Percentiles rank a stretch among this genome's conserved stretches.
Conservation (phyloP, 192 early-diverging fungal genomes). For the Podila horticola region DNA sequence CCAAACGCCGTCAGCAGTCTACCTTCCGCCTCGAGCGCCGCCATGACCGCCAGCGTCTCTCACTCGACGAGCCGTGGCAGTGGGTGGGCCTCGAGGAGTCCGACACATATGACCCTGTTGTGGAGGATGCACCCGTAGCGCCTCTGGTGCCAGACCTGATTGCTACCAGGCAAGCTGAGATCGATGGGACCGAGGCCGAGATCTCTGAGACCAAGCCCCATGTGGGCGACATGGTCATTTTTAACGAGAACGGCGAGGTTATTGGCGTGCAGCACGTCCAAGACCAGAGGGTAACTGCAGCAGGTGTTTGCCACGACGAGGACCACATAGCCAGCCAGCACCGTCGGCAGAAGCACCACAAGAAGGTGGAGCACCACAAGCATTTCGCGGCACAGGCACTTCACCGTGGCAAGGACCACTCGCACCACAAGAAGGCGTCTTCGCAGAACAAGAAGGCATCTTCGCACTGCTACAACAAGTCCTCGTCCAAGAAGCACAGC, state of each 20-base stretch:
- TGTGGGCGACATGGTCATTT: background rate
- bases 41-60: slow-evolving; percentile 9
- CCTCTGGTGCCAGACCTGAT: too few relatives aligned
- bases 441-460: slow-evolving; percentile 9
- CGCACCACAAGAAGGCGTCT: slow-evolving; percentile 12
- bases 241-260: background rate
- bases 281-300: background rate
- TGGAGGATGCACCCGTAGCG: background rate
- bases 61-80: background rate
- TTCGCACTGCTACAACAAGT: slow-evolving; percentile 8
- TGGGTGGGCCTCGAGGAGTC: background rate
- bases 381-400: background rate
- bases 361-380: slow-evolving; percentile 1
- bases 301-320: background rate
- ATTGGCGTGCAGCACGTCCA: background rate
- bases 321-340: background rate
- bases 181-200: too few relatives aligned
- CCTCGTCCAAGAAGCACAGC: background rate
- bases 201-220: too few relatives aligned
- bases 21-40: slow-evolving; percentile 38
- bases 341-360: slow-evolving; percentile 7
- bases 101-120: background rate
- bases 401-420: slow-evolving; percentile 1
- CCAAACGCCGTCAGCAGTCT: slow-evolving; percentile 21
- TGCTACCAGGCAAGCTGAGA: too few relatives aligned